Evolutionary conservation across 1,284 basidiomycete species (phyloP), one percentile per base, ranked within the genome.

Genomic region (Ceratobasidium sp.): DNA sequence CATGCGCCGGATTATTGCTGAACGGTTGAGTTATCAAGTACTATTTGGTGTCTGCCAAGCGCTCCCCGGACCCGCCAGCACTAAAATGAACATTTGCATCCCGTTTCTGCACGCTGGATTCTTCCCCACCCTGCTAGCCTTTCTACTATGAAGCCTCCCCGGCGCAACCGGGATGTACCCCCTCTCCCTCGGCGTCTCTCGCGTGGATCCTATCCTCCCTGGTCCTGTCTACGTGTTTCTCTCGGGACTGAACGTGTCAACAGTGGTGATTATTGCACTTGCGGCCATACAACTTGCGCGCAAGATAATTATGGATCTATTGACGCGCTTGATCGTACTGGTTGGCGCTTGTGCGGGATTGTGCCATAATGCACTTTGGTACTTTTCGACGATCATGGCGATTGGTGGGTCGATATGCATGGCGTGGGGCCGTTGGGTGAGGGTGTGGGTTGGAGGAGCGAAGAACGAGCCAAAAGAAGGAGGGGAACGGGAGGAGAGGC

Each of bases 211-310:
- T 41, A 80, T 79, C 3, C 83, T 90, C 0, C 88, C 89, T 0
- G 79, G 80, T 0, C 84, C 86, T 48, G 87, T 86, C 14, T 86
- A 88, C 53, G 87, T 85, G 1, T 81, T 89, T 7, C 81, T 90
- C 17, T 87, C 87, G 0, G 89, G 89, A 0, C 78, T 90, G 24
- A 90, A 90, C 78, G 86, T 88, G 0, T 84, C 88, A 0, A 87
- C 87, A 0, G 89, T 90, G 1, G 89, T 89, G 0, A 80, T 90
- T 27, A 88, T 90, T 72, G 86, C 86, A 0, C 82, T 89, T 15
- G 87, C 89, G 2, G 89, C 87, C 0, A 83, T 86, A 11, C 87
- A 89, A 78, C 84, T 90, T 19, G 81, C 84, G 1, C 80, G 81
- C 9, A 85, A 85, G 24, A 84, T 86, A 17, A 85, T 87, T 22